These are phyloP conservation scores for Cercospora sojina DNA, from an alignment of 2,329 filamentous ascomycete species.

Conservation along the genomic window DNA sequence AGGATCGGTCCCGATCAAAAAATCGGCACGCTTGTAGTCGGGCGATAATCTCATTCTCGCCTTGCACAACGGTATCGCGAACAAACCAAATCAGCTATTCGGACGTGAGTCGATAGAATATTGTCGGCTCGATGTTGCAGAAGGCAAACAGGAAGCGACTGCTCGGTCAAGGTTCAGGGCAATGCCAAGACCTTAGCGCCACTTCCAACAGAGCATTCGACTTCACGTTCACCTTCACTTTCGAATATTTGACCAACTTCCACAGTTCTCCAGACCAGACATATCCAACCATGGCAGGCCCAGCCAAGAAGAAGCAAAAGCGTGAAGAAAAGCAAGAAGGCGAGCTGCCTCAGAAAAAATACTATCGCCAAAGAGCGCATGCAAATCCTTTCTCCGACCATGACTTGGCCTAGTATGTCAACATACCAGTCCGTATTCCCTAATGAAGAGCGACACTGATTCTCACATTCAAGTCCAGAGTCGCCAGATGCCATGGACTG, in stretches of 20 bases:
- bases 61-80: background rate
- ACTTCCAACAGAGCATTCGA: background rate
- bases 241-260: background rate
- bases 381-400: conserved; percentile 99
- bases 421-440: background rate
- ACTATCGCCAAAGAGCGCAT: conserved; percentile 93
- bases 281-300: conserved; percentile 36
- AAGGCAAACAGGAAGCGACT: background rate
- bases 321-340: conserved; percentile 49
- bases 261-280: background rate
- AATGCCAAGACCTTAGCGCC: background rate
- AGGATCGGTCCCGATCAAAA: background rate
- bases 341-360: conserved; percentile 85
- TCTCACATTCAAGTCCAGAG: conserved; percentile 60
- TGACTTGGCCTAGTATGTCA: conserved; percentile 74
- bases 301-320: conserved; percentile 45
- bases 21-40: background rate
- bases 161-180: background rate
- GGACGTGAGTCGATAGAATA: background rate
- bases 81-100: background rate
- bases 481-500: conserved; percentile 87
- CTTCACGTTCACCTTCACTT: background rate
- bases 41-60: background rate
- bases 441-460: conserved; percentile 17
- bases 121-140: background rate